Percentiles rank a stretch among this genome's conserved stretches.
Evolutionary conservation across 2,329 filamentous ascomycete genomes (phyloP).

Genomic region (Myrmaecium sp.): DNA sequence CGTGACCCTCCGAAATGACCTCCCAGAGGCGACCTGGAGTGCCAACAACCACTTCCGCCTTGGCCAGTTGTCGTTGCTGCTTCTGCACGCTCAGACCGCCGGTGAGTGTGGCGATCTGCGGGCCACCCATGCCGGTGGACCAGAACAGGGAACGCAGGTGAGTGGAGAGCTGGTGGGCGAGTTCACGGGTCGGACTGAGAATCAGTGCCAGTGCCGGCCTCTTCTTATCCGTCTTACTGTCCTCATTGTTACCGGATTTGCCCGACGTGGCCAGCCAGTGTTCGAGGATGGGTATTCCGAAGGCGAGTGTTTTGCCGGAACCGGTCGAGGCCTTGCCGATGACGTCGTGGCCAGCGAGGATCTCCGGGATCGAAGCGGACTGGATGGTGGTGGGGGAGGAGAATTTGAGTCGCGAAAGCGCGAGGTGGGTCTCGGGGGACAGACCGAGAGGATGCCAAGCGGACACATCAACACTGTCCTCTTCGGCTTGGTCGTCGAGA

Average conservation of each 20-base stretch:
- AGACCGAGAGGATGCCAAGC: conserved; percentile 63
- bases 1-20: conserved; percentile 60
- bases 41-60: conserved; percentile 82
- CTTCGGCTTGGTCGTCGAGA: conserved; percentile 33
- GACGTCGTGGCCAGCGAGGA: conserved; percentile 71
- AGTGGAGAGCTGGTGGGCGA: conserved; percentile 78
- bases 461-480: conserved; percentile 53
- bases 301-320: conserved; percentile 91
- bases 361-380: conserved; percentile 58
- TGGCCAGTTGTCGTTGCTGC: conserved; percentile 67
- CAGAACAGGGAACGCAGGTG: conserved; percentile 65
- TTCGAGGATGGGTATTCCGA: conserved; percentile 85
- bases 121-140: conserved; percentile 42
- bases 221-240: conserved; percentile 11
- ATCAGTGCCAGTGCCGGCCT: conserved; percentile 53
- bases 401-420: conserved; percentile 68
- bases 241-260: conserved; percentile 5
- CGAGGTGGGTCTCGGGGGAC: conserved; percentile 52
- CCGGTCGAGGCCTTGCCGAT: conserved; percentile 93
- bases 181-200: conserved; percentile 77
- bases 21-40: conserved; percentile 93
- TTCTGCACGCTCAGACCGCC: conserved; percentile 91
- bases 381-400: conserved; percentile 71
- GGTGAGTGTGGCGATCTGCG: conserved; percentile 65
- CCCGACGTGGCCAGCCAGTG: conserved; percentile 42